These are phyloP conservation scores for Magnolia officinalis DNA, from an alignment of 164 flowering plant species.

Conservation along the genomic window DNA sequence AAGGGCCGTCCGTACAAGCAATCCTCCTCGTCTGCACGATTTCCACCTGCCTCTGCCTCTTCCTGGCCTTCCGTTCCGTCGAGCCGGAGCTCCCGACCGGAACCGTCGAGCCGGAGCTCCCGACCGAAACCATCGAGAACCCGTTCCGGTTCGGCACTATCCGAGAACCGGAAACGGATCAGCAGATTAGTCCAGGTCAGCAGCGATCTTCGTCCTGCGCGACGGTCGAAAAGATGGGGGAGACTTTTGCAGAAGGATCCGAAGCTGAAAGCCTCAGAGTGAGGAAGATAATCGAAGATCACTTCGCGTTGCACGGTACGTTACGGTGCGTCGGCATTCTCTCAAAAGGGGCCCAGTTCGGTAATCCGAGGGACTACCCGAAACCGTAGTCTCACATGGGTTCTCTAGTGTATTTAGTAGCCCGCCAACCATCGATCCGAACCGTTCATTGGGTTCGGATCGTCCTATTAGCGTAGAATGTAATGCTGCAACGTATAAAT, in stretches of 20 bases:
- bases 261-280: slow-evolving; percentile 55
- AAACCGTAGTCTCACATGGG: not conserved
- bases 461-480: not conserved
- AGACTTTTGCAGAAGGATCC: slow-evolving; percentile 33
- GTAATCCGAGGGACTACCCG: not conserved
- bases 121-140: not conserved
- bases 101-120: slow-evolving; percentile 1
- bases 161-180: not conserved
- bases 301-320: slow-evolving; percentile 64
- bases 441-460: not conserved
- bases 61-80: slow-evolving; percentile 33
- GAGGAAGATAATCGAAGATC: slow-evolving; percentile 49
- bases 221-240: slow-evolving; percentile 89
- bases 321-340: not conserved
- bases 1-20: slow-evolving; percentile 22
- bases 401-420: not conserved
- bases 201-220: slow-evolving; percentile 48
- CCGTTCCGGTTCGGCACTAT: not conserved
- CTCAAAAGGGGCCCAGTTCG: not conserved
- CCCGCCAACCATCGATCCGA: too few species aligned
- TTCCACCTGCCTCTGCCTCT: slow-evolving; percentile 29
- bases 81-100: slow-evolving; percentile 17
- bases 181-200: not conserved
- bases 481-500: not conserved
- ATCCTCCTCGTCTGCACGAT: slow-evolving; percentile 29